A percentile compares a stretch with the other conserved stretches of the same genome.
Evolutionary conservation across 352 stramenopile species (phyloP).

Genomic region (Globisporangium mamillatum): DNA sequence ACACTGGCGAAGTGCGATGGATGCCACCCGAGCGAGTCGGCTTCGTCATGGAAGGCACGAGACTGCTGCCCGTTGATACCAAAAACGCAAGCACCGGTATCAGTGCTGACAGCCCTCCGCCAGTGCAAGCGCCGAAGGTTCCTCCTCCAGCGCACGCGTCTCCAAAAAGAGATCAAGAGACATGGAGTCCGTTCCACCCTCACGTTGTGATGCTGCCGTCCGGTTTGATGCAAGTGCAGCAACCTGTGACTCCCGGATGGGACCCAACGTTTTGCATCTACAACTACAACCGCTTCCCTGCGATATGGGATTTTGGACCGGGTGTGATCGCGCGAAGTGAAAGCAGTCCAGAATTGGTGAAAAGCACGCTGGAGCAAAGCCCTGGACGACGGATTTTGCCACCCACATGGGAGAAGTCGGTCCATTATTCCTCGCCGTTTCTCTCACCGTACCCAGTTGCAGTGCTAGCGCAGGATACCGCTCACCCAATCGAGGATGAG

Average conservation of each 20-base stretch:
- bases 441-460: constrained; percentile 55
- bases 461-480: constrained; percentile 14
- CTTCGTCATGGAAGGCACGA: constrained; percentile 51
- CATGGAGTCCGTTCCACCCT: constrained; percentile 46
- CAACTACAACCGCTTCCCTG: constrained; percentile 54
- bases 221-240: constrained; percentile 41
- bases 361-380: constrained; percentile 9
- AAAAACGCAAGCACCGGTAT: not conserved
- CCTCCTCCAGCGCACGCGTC: constrained; percentile 1
- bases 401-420: constrained; percentile 56
- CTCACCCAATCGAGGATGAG: not conserved
- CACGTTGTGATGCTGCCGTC: constrained; percentile 62
- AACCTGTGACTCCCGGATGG: constrained; percentile 3
- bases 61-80: constrained; percentile 27
- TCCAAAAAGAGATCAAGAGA: constrained; percentile 19
- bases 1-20: constrained; percentile 78
- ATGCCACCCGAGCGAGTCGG: constrained; percentile 39
- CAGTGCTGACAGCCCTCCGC: not conserved
- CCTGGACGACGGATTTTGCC: constrained; percentile 38
- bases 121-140: not conserved
- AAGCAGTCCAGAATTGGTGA: not conserved
- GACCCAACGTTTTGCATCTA: constrained; percentile 30
- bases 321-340: constrained; percentile 10
- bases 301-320: constrained; percentile 2
- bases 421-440: constrained; percentile 43